phyloP scores from a whole-genome alignment of 352 stramenopile species.

The Pythium monospermum region DNA sequence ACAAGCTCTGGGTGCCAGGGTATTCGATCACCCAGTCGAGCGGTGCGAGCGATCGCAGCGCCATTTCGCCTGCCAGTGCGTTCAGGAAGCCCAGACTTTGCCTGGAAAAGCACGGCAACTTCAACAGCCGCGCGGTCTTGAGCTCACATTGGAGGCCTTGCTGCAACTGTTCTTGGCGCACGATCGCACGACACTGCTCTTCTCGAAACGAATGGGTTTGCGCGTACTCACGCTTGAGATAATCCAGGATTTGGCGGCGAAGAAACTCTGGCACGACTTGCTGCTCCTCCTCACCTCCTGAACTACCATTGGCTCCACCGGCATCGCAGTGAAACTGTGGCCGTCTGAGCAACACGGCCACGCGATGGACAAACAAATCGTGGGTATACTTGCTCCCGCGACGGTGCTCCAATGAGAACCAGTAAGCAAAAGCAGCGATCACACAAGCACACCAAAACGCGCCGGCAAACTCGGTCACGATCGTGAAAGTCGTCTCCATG shows the following conservation, averaged over 20 bases:
- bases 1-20: constrained; percentile 16
- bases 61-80: constrained; percentile 21
- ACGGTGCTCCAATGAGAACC: constrained; percentile 23
- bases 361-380: constrained; percentile 27
- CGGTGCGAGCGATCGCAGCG: constrained; percentile 16
- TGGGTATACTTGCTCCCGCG: constrained; percentile 19
- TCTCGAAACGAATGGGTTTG: constrained; percentile 15
- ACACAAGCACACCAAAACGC: constrained; percentile 28
- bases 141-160: constrained; percentile 22
- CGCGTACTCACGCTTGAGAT: constrained; percentile 17
- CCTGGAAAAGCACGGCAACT: constrained; percentile 18
- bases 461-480: constrained; percentile 24
- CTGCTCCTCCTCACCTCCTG: no score
- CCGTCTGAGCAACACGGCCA: constrained; percentile 16
- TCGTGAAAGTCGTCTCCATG: constrained; percentile 24
- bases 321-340: constrained; percentile 12
- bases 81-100: constrained; percentile 29
- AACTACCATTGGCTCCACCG: no score
- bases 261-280: constrained; percentile 18
- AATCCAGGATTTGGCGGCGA: constrained; percentile 13
- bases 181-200: constrained; percentile 10
- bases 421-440: constrained; percentile 23
- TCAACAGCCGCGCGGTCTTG: constrained; percentile 19
- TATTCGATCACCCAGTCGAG: constrained; percentile 29
- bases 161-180: constrained; percentile 24